These are phyloP conservation scores for Retiboletus fuscus DNA, from an alignment of 1,284 basidiomycete species.

Conservation along the genomic window DNA sequence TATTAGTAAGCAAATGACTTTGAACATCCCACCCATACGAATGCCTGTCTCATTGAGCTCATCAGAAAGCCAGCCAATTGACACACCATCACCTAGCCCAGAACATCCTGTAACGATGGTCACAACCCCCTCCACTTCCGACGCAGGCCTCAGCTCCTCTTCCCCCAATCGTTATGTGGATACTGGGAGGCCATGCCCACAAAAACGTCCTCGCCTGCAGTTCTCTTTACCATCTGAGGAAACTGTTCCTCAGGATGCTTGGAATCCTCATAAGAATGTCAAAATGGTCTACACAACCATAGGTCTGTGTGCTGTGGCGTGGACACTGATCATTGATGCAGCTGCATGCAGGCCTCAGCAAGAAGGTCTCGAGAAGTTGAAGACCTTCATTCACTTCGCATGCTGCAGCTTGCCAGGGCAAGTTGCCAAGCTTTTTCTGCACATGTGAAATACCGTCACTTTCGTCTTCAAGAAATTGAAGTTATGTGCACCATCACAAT, in stretches of 20 bases:
- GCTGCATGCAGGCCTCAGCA: neutral
- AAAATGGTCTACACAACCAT: neutral
- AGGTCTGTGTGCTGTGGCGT: conserved; percentile 1
- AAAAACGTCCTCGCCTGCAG: conserved; percentile 1
- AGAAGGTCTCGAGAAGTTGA: neutral
- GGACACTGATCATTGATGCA: neutral
- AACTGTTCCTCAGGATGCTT: neutral
- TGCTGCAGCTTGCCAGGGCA: conserved; percentile 12
- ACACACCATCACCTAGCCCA: neutral
- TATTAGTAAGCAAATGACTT: no score
- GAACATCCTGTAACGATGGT: neutral
- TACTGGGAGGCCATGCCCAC: neutral
- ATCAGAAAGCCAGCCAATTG: conserved; percentile 1
- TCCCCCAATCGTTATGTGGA: neutral
- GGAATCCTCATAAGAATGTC: neutral
- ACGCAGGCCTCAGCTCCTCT: neutral
- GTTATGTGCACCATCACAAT: conserved; percentile 10
- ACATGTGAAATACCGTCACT: neutral
- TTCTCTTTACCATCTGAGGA: conserved; percentile 5
- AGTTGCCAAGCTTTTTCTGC: neutral
- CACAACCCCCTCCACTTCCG: neutral
- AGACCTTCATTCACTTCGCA: conserved; percentile 4
- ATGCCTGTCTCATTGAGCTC: neutral
- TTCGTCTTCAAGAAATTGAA: conserved; percentile 11
- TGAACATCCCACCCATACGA: no score